phyloP scores from a whole-genome alignment of 176 grass and related monocot species.

The Puya raimondii region DNA sequence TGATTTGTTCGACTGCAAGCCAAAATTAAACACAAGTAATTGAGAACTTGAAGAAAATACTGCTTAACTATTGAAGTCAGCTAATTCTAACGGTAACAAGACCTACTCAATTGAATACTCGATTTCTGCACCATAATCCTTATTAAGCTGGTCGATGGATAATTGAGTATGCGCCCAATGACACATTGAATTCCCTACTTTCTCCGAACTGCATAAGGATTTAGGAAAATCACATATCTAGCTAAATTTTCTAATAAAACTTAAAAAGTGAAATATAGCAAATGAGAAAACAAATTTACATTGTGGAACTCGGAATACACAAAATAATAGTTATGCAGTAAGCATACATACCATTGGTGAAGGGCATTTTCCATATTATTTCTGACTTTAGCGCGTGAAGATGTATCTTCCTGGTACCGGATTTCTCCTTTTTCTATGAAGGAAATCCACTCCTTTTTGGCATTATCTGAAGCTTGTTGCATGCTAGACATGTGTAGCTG shows the following conservation, averaged over 20 bases:
- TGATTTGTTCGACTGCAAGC: conserved; percentile 43
- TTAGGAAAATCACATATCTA: background rate
- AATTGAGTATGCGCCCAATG: conserved; percentile 46
- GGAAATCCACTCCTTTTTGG: conserved; percentile 27
- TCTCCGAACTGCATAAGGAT: conserved; percentile 37
- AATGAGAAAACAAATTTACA: background rate
- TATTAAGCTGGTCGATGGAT: conserved; percentile 38
- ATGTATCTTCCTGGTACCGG: conserved; percentile 29
- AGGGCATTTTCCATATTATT: conserved; percentile 35
- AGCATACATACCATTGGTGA: conserved; percentile 39
- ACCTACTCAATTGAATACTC: conserved; percentile 45
- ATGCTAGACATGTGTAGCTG: conserved; percentile 37
- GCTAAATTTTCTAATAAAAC: background rate
- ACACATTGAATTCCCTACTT: conserved; percentile 35
- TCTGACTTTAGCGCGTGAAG: conserved; percentile 25
- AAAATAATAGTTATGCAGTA: conserved; percentile 18
- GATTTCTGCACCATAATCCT: conserved; percentile 34
- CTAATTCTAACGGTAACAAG: background rate
- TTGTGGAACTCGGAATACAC: conserved; percentile 18
- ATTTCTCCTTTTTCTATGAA: conserved; percentile 34
- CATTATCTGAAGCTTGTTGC: conserved; percentile 38
- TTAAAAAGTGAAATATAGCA: background rate
- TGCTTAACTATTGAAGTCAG: background rate
- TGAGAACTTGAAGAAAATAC: background rate
- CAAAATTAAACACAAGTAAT: conserved; percentile 9